Percentiles rank a stretch among this genome's conserved stretches.
phyloP scores from a whole-genome alignment of 1,139 yeast species.

The Suzukiozyma palmioleophila region DNA sequence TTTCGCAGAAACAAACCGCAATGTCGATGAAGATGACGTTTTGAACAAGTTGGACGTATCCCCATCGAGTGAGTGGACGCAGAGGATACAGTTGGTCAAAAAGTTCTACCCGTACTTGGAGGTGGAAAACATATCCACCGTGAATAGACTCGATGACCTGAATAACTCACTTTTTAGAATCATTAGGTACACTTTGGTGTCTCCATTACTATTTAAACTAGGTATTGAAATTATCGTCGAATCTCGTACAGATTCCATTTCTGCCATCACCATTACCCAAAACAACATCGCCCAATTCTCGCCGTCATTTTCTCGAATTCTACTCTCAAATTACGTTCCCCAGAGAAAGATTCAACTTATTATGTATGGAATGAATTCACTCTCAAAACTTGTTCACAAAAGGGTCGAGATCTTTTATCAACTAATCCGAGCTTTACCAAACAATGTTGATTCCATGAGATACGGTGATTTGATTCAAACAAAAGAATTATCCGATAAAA shows the following conservation, averaged over 20 bases:
- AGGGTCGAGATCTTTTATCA: constrained; percentile 19
- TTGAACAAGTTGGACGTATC: constrained; percentile 25
- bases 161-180: constrained; percentile 12
- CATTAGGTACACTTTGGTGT: constrained; percentile 17
- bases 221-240: constrained; percentile 17
- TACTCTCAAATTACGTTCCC: constrained; percentile 23
- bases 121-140: constrained; percentile 15
- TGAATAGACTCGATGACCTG: constrained; percentile 10
- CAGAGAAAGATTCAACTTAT: constrained; percentile 23
- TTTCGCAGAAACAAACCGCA: constrained; percentile 6
- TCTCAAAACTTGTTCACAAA: constrained; percentile 21
- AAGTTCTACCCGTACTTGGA: constrained; percentile 26
- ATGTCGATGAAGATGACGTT: constrained; percentile 15
- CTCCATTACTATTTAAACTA: constrained; percentile 22
- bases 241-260: constrained; percentile 15
- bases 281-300: constrained; percentile 18
- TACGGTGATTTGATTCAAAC: constrained; percentile 7
- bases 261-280: constrained; percentile 10
- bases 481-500: constrained; percentile 14
- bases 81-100: constrained; percentile 23
- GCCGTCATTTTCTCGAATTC: constrained; percentile 15
- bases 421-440: constrained; percentile 12
- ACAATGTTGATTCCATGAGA: constrained; percentile 11
- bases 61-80: constrained; percentile 35
- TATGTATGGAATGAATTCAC: constrained; percentile 29